Conservation (phyloP, 2,329 filamentous ascomycete genomes). For the Tolypocladium tundrense region DNA sequence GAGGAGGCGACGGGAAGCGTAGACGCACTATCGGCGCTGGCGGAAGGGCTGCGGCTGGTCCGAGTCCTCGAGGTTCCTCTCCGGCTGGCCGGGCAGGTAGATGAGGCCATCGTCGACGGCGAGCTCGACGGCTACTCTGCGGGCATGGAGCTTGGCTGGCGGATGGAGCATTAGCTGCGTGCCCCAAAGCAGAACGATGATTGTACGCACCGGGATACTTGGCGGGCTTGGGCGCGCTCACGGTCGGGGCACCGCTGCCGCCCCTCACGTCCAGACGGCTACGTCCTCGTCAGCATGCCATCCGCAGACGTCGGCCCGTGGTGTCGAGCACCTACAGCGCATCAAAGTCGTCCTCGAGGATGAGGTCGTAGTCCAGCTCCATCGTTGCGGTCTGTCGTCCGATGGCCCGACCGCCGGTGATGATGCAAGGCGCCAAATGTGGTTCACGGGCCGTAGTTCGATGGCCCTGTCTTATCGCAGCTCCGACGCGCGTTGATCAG, state of each 20-base stretch:
- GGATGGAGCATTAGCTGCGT: background rate
- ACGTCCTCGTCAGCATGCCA: background rate
- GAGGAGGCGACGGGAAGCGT: background rate
- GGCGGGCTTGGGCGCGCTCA: slow-evolving; percentile 3
- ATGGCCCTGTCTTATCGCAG: background rate
- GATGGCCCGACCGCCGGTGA: background rate
- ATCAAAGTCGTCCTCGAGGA: slow-evolving; percentile 43
- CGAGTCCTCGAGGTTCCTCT: slow-evolving; percentile 45
- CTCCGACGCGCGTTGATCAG: no score
- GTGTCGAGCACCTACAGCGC: slow-evolving; percentile 33
- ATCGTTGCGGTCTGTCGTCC: background rate
- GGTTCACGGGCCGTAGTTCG: background rate
- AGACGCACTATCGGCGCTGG: slow-evolving; percentile 46
- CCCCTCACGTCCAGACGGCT: slow-evolving; percentile 27
- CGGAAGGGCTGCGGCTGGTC: slow-evolving; percentile 46
- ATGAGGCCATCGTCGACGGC: slow-evolving; percentile 39
- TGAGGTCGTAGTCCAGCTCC: slow-evolving; percentile 19
- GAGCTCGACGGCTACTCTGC: slow-evolving; percentile 43
- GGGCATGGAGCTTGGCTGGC: slow-evolving; percentile 45
- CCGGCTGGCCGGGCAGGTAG: slow-evolving; percentile 43
- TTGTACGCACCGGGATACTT: slow-evolving; percentile 27
- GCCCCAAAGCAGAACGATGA: background rate
- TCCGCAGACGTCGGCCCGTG: background rate
- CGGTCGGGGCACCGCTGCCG: slow-evolving; percentile 8
- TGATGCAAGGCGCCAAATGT: background rate